Percentiles rank a stretch among this genome's conserved stretches.
Evolutionary conservation across 2,329 filamentous ascomycete genomes (phyloP).

Genomic region (Penicillium sp.): DNA sequence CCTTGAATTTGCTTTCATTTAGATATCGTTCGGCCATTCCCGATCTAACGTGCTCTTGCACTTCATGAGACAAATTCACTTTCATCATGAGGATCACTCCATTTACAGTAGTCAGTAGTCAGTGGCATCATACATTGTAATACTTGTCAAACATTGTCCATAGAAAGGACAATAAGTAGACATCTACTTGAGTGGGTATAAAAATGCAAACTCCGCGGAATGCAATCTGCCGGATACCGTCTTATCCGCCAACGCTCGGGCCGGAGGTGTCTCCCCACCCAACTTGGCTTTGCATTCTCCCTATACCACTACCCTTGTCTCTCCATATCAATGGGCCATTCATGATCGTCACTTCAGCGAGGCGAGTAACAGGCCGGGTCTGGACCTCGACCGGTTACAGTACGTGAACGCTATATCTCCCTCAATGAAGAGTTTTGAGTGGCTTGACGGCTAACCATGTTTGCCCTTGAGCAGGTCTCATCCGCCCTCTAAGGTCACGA

Average conservation of each 20-base stretch:
- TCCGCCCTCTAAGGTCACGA: conserved; percentile 28
- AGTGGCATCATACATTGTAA: background rate
- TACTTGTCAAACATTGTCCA: too few species aligned
- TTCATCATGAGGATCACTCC: background rate
- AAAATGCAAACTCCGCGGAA: background rate
- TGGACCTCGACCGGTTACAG: conserved; percentile 39
- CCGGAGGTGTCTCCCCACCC: conserved; percentile 15
- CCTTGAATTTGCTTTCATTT: background rate
- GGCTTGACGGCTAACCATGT: background rate
- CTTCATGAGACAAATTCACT: background rate
- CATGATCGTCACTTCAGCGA: conserved; percentile 39
- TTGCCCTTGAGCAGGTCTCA: conserved; percentile 30
- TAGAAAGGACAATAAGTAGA: background rate
- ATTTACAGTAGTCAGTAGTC: background rate
- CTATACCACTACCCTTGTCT: conserved; percentile 15
- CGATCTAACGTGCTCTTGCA: background rate
- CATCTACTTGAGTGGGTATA: background rate
- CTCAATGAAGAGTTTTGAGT: conserved; percentile 9
- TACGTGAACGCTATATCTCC: conserved; percentile 27
- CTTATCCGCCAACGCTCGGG: conserved; percentile 28
- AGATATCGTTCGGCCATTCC: background rate
- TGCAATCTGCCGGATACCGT: conserved; percentile 15
- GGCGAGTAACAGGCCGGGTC: conserved; percentile 38
- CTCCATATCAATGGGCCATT: conserved; percentile 27
- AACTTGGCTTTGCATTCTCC: conserved; percentile 8